Conservation (phyloP, 768 basidiomycete species). For the Boletus rubroflammeus region DNA sequence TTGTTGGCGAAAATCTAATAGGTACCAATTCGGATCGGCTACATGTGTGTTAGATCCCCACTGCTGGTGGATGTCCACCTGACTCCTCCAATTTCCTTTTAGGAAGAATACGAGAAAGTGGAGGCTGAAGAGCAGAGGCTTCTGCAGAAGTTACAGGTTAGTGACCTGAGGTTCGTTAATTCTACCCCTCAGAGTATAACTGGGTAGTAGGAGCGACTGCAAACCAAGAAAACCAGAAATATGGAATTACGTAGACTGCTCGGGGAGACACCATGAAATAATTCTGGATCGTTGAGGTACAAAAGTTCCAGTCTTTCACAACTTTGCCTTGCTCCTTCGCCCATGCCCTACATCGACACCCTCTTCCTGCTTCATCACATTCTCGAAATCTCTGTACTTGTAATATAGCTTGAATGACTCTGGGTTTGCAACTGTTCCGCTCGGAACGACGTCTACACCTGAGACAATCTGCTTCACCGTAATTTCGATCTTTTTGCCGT, state of each 20-base stretch:
- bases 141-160: slow-evolving; percentile 10
- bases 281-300: background rate
- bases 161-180: background rate
- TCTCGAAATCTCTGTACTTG: slow-evolving; percentile 53
- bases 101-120: slow-evolving; percentile 10
- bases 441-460: slow-evolving; percentile 59
- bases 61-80: no score
- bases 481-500: slow-evolving; percentile 77
- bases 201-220: slow-evolving; percentile 2
- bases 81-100: background rate
- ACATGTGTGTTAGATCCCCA: background rate
- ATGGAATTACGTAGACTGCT: slow-evolving; percentile 11
- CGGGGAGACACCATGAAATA: slow-evolving; percentile 3
- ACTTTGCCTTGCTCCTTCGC: slow-evolving; percentile 3
- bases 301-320: slow-evolving; percentile 6
- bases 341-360: background rate
- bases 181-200: background rate
- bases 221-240: slow-evolving; percentile 7
- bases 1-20: background rate
- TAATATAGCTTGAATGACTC: slow-evolving; percentile 63
- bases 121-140: slow-evolving; percentile 15
- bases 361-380: slow-evolving; percentile 17
- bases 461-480: slow-evolving; percentile 76
- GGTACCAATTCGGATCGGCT: background rate
- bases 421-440: slow-evolving; percentile 74